Conservation (phyloP, 139 green algal genomes). For the Bryopsis sp. region DNA sequence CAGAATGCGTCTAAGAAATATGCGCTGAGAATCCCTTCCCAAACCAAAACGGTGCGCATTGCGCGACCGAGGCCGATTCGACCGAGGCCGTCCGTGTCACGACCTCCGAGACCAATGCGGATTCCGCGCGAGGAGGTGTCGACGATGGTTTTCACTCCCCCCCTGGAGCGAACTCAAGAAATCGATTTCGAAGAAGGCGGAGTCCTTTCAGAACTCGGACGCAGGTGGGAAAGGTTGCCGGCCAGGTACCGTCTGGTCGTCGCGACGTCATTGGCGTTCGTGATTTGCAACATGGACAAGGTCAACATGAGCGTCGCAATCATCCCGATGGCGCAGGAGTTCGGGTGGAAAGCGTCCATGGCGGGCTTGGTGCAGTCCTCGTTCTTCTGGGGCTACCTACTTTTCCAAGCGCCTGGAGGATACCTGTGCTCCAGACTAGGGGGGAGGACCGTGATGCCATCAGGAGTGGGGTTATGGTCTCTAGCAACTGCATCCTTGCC, state of each 20-base stretch:
- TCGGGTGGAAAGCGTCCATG: constrained; percentile 73
- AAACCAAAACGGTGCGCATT: no score
- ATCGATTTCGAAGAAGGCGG: no score
- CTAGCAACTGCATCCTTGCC: constrained; percentile 65
- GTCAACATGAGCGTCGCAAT: constrained; percentile 96
- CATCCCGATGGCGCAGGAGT: constrained; percentile 91
- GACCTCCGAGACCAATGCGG: no score
- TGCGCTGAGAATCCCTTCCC: no score
- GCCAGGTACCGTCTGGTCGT: constrained; percentile 61
- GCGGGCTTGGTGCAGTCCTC: constrained; percentile 83
- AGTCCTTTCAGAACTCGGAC: not conserved
- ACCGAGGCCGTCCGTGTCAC: no score
- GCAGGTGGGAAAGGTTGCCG: constrained; percentile 51
- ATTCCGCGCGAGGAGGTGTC: no score
- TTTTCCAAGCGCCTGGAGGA: constrained; percentile 82
- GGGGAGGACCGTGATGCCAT: constrained; percentile 63
- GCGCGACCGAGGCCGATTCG: no score
- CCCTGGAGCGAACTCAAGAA: no score
- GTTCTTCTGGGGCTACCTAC: constrained; percentile 60
- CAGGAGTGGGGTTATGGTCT: constrained; percentile 73
- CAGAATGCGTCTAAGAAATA: no score
- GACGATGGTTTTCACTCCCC: no score
- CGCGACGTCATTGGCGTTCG: constrained; percentile 61
- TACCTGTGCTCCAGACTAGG: constrained; percentile 60
- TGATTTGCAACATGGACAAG: constrained; percentile 94